A percentile compares a stretch with the other conserved stretches of the same genome.
Conservation (phyloP, 345 rosid species). For the Linum usitatissimum region DNA sequence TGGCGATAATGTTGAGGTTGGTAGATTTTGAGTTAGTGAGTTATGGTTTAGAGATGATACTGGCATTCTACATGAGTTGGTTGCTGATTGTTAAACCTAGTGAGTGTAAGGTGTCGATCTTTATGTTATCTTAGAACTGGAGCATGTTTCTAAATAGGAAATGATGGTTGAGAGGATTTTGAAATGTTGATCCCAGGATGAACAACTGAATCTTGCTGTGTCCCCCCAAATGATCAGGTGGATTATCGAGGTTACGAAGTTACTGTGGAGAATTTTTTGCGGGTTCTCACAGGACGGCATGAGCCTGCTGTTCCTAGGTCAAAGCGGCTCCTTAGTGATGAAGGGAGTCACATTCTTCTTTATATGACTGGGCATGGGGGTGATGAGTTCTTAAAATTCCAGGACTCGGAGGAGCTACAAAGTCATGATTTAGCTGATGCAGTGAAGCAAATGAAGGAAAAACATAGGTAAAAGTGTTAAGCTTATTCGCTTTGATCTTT, state of each 20-base stretch:
- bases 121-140: background rate
- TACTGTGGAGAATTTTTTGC: conserved; percentile 77
- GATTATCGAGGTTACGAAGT: conserved; percentile 99
- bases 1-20: conserved; percentile 96
- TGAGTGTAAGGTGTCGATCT: background rate
- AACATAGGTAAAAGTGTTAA: conserved; percentile 46
- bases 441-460: conserved; percentile 98
- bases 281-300: conserved; percentile 89
- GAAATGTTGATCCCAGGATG: background rate
- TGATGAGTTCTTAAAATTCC: conserved; percentile 90
- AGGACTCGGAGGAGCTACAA: conserved; percentile 94
- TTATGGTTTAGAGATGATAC: too few relatives aligned
- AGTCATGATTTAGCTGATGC: conserved; percentile 99
- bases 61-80: background rate
- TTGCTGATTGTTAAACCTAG: background rate
- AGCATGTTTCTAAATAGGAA: background rate
- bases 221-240: conserved; percentile 44
- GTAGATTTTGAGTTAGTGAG: conserved; percentile 10
- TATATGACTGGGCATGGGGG: conserved; percentile 99
- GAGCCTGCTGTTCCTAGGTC: conserved; percentile 94
- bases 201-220: conserved; percentile 20
- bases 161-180: conserved; percentile 3
- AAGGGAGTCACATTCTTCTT: conserved; percentile 93
- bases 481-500: conserved; percentile 11
- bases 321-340: conserved; percentile 93